These are phyloP conservation scores for Talaromyces ruber DNA, from an alignment of 495 filamentous ascomycete genomes.

Conservation along the genomic window DNA sequence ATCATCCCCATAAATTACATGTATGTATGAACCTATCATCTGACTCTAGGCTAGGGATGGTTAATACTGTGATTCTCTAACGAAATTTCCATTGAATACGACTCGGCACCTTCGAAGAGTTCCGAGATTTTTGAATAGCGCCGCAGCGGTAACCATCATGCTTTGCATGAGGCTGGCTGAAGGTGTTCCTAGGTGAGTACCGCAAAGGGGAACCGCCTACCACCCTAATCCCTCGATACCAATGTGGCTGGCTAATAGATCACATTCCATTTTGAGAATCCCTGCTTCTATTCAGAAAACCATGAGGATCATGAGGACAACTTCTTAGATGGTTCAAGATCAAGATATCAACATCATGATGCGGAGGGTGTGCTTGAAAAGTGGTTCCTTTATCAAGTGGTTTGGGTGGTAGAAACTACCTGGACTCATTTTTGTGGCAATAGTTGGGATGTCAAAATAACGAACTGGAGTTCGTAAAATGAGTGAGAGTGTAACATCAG, in stretches of 20 bases:
- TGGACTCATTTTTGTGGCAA: not conserved
- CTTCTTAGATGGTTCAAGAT: not conserved
- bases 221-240: no score
- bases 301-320: not conserved
- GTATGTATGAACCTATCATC: not conserved
- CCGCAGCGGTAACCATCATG: not conserved
- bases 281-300: not conserved
- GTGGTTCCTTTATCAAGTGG: not conserved
- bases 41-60: not conserved
- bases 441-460: not conserved
- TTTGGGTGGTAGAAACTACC: not conserved
- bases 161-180: not conserved
- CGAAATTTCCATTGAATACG: not conserved
- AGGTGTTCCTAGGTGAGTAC: not conserved
- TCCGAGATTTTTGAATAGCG: not conserved
- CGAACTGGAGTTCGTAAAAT: not conserved
- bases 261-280: not conserved
- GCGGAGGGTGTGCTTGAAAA: not conserved
- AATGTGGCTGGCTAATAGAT: not conserved
- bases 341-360: not conserved
- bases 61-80: not conserved
- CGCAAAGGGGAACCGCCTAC: not conserved
- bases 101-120: not conserved
- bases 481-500: not conserved
- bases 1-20: not conserved